Evolutionary conservation across 192 early-diverging fungal species (phyloP).

Genomic region (Podila clonocystis): DNA sequence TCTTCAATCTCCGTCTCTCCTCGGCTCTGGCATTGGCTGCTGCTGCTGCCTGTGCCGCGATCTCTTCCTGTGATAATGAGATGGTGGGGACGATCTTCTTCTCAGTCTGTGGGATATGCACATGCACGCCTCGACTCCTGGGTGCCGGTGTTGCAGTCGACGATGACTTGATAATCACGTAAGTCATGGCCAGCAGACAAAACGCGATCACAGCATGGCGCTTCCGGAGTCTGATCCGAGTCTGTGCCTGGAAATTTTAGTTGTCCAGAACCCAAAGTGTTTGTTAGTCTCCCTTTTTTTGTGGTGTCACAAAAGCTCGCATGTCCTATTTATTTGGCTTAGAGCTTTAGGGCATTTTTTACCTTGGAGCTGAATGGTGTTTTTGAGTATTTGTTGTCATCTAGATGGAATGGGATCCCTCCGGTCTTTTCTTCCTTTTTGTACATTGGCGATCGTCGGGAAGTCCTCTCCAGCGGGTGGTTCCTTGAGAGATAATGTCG

Average conservation of each 20-base stretch:
- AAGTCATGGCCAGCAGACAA: constrained; percentile 28
- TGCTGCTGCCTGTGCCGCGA: background rate
- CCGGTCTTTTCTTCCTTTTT: constrained; percentile 5
- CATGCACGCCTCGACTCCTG: background rate
- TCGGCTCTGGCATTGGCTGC: constrained; percentile 12
- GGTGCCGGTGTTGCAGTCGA: background rate
- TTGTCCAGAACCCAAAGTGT: background rate
- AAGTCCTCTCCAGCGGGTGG: background rate
- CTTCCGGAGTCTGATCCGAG: constrained; percentile 22
- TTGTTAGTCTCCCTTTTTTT: background rate
- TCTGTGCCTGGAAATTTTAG: background rate
- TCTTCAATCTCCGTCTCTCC: constrained; percentile 22
- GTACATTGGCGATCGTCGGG: constrained; percentile 6
- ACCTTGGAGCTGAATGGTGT: constrained; percentile 25
- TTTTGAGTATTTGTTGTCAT: constrained; percentile 48
- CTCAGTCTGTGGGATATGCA: constrained; percentile 2
- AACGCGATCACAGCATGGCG: constrained; percentile 40
- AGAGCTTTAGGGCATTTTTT: background rate
- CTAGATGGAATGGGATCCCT: constrained; percentile 26
- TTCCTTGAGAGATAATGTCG: too few species aligned
- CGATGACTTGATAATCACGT: constrained; percentile 31
- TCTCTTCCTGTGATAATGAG: background rate
- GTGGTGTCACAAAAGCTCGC: too few species aligned
- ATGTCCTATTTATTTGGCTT: background rate
- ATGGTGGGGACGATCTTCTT: background rate